Percentiles rank a stretch among this genome's conserved stretches.
Conservation (phyloP, 192 early-diverging fungal species). For the Coemansia sp. region DNA sequence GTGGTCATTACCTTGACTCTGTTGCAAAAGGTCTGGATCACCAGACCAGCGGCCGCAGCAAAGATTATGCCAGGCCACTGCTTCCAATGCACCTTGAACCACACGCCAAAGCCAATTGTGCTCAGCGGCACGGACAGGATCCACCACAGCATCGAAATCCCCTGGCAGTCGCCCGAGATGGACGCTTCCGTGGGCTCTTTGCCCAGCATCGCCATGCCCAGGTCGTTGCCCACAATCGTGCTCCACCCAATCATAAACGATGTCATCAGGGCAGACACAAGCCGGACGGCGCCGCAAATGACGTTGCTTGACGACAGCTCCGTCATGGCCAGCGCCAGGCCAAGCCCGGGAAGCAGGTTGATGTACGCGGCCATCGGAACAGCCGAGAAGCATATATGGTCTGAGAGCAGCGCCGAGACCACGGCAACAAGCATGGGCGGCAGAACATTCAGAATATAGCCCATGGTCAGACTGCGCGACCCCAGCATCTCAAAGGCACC, state of each 20-base stretch:
- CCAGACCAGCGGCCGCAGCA: constrained; percentile 59
- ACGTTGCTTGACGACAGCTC: constrained; percentile 78
- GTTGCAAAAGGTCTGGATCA: constrained; percentile 54
- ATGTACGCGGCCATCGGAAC: constrained; percentile 55
- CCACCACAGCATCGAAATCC: constrained; percentile 41
- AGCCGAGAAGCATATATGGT: constrained; percentile 54
- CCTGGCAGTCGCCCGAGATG: constrained; percentile 12
- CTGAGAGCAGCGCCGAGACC: constrained; percentile 49
- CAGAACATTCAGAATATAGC: constrained; percentile 57
- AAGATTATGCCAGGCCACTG: constrained; percentile 66
- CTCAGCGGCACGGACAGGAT: constrained; percentile 51
- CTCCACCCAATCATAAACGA: constrained; percentile 69
- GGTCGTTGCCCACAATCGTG: constrained; percentile 51
- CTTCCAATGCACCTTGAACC: constrained; percentile 47
- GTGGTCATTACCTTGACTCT: constrained; percentile 46
- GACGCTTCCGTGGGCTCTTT: constrained; percentile 3
- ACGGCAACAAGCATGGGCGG: constrained; percentile 52
- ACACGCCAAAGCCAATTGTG: constrained; percentile 48
- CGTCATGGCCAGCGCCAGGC: constrained; percentile 69
- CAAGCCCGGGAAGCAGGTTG: constrained; percentile 60
- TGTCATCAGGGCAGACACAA: constrained; percentile 69
- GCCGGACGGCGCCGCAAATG: constrained; percentile 71
- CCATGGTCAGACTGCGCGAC: constrained; percentile 40
- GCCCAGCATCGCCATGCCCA: constrained; percentile 52
- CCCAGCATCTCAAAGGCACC: constrained; percentile 52